These are phyloP conservation scores for Phaseolus lunatus DNA, from an alignment of 306 rosid species.

Conservation along the genomic window DNA sequence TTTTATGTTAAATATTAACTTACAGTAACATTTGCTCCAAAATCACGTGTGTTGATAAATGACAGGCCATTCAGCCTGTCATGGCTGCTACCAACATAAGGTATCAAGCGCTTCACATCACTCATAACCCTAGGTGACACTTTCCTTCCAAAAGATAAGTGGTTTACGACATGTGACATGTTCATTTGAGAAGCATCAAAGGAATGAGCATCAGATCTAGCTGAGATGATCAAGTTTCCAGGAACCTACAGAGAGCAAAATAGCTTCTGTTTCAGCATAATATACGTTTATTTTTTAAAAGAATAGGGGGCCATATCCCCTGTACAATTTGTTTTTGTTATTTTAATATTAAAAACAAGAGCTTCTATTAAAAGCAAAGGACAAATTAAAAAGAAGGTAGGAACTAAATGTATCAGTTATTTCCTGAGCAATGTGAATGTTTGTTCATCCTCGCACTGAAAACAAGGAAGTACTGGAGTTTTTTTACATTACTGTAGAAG, in stretches of 20 bases:
- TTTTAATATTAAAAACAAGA: constrained; percentile 18
- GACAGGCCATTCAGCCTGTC: constrained; percentile 85
- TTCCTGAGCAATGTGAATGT: constrained; percentile 23
- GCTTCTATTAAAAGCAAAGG: constrained; percentile 20
- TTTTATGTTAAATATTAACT: constrained; percentile 51
- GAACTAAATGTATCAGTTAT: constrained; percentile 26
- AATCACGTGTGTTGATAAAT: constrained; percentile 77
- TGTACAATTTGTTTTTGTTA: constrained; percentile 8
- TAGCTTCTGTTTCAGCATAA: constrained; percentile 40
- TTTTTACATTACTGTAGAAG: neutral
- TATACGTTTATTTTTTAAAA: neutral
- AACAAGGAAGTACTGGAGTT: constrained; percentile 42
- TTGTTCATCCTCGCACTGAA: constrained; percentile 25
- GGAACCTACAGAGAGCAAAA: constrained; percentile 76
- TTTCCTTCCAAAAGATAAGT: constrained; percentile 86
- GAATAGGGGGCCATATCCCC: constrained; percentile 1
- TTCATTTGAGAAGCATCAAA: constrained; percentile 95
- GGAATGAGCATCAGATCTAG: constrained; percentile 89
- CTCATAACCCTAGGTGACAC: constrained; percentile 70
- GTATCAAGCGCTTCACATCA: constrained; percentile 83
- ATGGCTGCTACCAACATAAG: constrained; percentile 83
- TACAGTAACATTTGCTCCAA: constrained; percentile 91
- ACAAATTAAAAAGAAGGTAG: constrained; percentile 8
- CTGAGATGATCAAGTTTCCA: constrained; percentile 82
- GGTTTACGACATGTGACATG: constrained; percentile 89